These are phyloP conservation scores for Sparassis latifolia DNA, from an alignment of 1,284 basidiomycete species.

Conservation along the genomic window DNA sequence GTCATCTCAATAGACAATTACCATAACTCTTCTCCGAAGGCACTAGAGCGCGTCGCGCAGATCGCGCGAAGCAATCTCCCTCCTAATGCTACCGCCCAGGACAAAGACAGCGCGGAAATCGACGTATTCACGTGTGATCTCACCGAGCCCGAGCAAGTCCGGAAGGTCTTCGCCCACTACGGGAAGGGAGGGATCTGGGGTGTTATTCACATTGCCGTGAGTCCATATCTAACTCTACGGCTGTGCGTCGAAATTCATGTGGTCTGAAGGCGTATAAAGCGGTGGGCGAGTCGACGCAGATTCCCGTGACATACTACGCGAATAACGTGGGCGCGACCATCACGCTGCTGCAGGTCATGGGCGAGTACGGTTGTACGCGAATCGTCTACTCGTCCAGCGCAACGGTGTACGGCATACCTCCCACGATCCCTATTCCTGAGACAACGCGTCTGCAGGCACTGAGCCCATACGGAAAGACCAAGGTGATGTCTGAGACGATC, in stretches of 20 bases:
- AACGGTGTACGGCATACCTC: conserved; percentile 97
- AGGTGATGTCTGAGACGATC: conserved; percentile 91
- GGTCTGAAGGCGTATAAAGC: conserved; percentile 84
- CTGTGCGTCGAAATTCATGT: not conserved
- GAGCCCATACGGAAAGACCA: conserved; percentile 93
- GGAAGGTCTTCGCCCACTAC: conserved; percentile 77
- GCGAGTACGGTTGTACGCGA: conserved; percentile 74
- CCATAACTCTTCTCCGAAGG: conserved; percentile 81
- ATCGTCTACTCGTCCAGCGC: conserved; percentile 98
- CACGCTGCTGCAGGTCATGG: conserved; percentile 81
- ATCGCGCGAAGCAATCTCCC: conserved; percentile 72
- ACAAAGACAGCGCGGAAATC: conserved; percentile 64
- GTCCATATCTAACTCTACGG: conserved; percentile 21
- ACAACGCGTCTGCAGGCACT: conserved; percentile 84
- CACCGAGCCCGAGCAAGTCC: conserved; percentile 64
- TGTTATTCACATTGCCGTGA: conserved; percentile 89
- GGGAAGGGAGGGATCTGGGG: conserved; percentile 95
- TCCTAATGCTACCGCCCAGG: conserved; percentile 53
- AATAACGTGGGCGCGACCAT: conserved; percentile 89
- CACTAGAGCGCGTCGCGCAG: conserved; percentile 69
- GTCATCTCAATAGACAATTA: conserved; percentile 92
- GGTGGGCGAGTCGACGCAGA: conserved; percentile 95
- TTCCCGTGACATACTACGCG: conserved; percentile 88
- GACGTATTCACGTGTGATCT: conserved; percentile 73
- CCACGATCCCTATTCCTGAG: conserved; percentile 92